phyloP scores from a whole-genome alignment of 345 rosid genomes.

The Acer yangbiense region DNA sequence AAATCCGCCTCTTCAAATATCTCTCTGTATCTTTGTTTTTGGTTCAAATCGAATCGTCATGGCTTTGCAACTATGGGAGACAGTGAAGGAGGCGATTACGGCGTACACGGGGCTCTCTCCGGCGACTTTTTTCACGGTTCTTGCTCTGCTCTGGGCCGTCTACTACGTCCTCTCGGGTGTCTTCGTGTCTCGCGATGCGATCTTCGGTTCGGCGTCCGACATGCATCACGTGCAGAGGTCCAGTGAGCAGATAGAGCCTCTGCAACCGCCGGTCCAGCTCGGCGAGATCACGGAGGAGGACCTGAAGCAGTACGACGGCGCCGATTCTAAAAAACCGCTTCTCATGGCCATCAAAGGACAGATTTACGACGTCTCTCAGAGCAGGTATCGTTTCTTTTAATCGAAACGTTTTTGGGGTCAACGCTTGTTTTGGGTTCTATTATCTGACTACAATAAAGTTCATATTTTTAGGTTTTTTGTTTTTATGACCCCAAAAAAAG shows the following conservation, averaged over 20 bases:
- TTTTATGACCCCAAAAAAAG: too few relatives aligned
- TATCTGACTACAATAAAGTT: not conserved
- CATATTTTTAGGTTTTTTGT: not conserved
- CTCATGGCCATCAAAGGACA: slow-evolving; percentile 99
- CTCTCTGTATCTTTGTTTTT: not conserved
- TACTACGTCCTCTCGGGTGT: slow-evolving; percentile 71
- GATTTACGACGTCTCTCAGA: slow-evolving; percentile 97
- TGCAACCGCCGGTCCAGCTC: slow-evolving; percentile 87
- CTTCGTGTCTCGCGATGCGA: slow-evolving; percentile 33
- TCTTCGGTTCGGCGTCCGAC: slow-evolving; percentile 32
- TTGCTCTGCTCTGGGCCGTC: slow-evolving; percentile 66
- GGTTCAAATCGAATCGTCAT: slow-evolving; percentile 25
- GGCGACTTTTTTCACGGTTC: slow-evolving; percentile 66
- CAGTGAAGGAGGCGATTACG: slow-evolving; percentile 74
- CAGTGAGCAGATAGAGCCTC: slow-evolving; percentile 68
- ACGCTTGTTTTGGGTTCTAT: not conserved
- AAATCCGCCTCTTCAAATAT: not conserved
- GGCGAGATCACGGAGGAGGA: slow-evolving; percentile 88
- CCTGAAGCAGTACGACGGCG: slow-evolving; percentile 80
- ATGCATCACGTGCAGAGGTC: slow-evolving; percentile 42
- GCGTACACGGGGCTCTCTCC: slow-evolving; percentile 90
- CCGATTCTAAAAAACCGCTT: slow-evolving; percentile 80
- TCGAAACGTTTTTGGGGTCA: slow-evolving; percentile 10
- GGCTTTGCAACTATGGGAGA: slow-evolving; percentile 90
- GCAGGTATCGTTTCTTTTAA: slow-evolving; percentile 53